Conservation (phyloP, 495 filamentous ascomycete genomes). For the Coniosporium apollinis region DNA sequence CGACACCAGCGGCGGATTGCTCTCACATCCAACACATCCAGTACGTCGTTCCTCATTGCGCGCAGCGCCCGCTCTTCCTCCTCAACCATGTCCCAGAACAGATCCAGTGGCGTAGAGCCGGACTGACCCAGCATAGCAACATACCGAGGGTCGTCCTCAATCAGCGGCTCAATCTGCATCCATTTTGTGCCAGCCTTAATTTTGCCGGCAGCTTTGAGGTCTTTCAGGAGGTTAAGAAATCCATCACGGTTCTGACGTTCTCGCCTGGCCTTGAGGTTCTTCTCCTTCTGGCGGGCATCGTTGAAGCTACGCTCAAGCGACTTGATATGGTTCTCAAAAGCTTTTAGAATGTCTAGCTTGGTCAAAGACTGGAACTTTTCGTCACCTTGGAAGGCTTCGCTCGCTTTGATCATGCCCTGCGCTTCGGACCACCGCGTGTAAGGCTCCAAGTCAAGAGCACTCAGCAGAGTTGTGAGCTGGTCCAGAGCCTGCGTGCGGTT, state of each 20-base stretch:
- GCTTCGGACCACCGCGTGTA: slow-evolving; percentile 93
- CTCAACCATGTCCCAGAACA: slow-evolving; percentile 94
- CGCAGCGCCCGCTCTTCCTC: slow-evolving; percentile 80
- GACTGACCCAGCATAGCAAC: slow-evolving; percentile 67
- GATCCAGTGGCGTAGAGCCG: slow-evolving; percentile 79
- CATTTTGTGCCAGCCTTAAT: slow-evolving; percentile 87
- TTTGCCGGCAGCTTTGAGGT: slow-evolving; percentile 58
- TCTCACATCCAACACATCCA: slow-evolving; percentile 80
- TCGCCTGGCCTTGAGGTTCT: slow-evolving; percentile 57
- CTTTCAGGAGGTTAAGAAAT: slow-evolving; percentile 54
- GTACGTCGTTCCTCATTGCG: slow-evolving; percentile 62
- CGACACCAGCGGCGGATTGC: slow-evolving; percentile 5
- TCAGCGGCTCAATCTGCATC: slow-evolving; percentile 60
- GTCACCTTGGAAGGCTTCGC: slow-evolving; percentile 65
- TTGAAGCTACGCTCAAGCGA: slow-evolving; percentile 77
- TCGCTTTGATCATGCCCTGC: slow-evolving; percentile 60
- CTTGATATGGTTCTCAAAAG: slow-evolving; percentile 92
- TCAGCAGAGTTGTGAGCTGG: slow-evolving; percentile 64
- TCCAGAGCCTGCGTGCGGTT: slow-evolving; percentile 71
- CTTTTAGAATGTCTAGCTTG: slow-evolving; percentile 79
- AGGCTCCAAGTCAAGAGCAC: slow-evolving; percentile 71
- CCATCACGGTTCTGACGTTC: slow-evolving; percentile 74
- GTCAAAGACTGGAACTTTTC: slow-evolving; percentile 76
- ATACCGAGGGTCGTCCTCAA: slow-evolving; percentile 74
- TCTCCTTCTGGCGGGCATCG: slow-evolving; percentile 72